phyloP scores from a whole-genome alignment of 768 basidiomycete species.

The Butyriboletus loyo region DNA sequence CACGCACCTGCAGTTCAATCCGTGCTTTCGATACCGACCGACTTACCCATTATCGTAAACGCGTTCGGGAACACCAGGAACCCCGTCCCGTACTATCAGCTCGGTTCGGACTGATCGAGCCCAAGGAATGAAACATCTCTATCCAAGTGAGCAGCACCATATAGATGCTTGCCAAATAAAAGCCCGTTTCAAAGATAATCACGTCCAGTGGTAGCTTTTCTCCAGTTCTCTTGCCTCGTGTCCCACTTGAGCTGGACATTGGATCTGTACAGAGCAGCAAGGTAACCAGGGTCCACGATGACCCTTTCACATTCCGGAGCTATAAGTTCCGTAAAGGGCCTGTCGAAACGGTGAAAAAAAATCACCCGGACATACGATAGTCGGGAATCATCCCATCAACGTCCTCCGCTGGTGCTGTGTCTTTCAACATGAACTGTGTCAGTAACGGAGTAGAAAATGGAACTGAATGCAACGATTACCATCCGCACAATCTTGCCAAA shows the following conservation, averaged over 20 bases:
- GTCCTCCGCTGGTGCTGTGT: neutral
- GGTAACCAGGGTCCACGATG: conserved; percentile 47
- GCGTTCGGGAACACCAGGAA: conserved; percentile 34
- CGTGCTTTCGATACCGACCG: neutral
- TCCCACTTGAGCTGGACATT: conserved; percentile 48
- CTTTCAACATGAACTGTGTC: neutral
- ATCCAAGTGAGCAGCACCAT: neutral
- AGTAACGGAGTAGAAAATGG: neutral
- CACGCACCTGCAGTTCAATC: neutral
- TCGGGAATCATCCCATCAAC: conserved; percentile 1
- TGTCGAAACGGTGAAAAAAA: neutral
- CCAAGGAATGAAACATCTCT: neutral
- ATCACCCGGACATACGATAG: neutral
- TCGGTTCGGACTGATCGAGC: too few relatives aligned
- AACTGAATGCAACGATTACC: neutral
- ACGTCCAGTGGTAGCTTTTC: neutral
- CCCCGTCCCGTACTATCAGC: conserved; percentile 54
- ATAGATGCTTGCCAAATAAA: conserved; percentile 2
- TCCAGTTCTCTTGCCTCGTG: neutral
- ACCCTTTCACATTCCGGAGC: conserved; percentile 61
- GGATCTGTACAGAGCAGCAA: conserved; percentile 41
- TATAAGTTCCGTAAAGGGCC: conserved; percentile 13
- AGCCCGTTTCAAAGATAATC: conserved; percentile 3
- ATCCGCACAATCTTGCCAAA: neutral
- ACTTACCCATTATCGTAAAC: conserved; percentile 1